Evolutionary conservation across 805 yeast species (phyloP), one percentile per base, ranked within the genome.

Genomic region (Candida khao-thaluensis): DNA sequence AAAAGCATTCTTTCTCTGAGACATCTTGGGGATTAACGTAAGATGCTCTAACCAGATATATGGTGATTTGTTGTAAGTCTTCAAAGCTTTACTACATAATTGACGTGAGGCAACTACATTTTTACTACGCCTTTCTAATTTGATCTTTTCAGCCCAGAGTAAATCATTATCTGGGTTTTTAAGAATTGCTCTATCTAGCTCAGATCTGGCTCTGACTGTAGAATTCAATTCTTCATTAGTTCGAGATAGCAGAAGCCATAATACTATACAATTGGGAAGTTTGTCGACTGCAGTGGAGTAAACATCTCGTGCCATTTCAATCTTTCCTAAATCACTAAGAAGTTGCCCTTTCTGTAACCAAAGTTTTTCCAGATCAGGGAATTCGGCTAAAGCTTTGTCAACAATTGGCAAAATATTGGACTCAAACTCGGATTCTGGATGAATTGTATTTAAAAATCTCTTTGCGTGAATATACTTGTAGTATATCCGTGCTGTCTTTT

Each of bases 41-140:
- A 91, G 67, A 37, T 77, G 69, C 45, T 77, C 80, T 2, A 74
- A 56, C 96, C 96, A 88, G 5, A 91, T 52, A 3, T 54, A 22
- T 0, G 90, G 73, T 1, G 84, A 77, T 0, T 58, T 44, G 0
- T 93, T 90, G 29, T 78, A 69, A 12, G 63, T 60, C 44, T 75
- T 74, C 9, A 86, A 57, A 1, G 85, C 90, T 42, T 71, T 75
- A 3, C 80, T 70, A 2, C 83, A 53, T 10, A 84, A 51, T 26
- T 71, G 71, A 20, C 72, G 59, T 0, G 85, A 86, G 35, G 78
- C 81, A 1, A 63, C 55, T 7, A 52, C 22, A 43, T 82, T 81
- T 0, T 73, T 67, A 3, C 67, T 58, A 17, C 71, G 43, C 23
- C 59, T 52, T 53, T 90, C 97, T 27, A 89, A 60, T 16, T 65